These are phyloP conservation scores for Vaccinium myrtillus DNA, from an alignment of 148 eudicot genomes.

Conservation along the genomic window DNA sequence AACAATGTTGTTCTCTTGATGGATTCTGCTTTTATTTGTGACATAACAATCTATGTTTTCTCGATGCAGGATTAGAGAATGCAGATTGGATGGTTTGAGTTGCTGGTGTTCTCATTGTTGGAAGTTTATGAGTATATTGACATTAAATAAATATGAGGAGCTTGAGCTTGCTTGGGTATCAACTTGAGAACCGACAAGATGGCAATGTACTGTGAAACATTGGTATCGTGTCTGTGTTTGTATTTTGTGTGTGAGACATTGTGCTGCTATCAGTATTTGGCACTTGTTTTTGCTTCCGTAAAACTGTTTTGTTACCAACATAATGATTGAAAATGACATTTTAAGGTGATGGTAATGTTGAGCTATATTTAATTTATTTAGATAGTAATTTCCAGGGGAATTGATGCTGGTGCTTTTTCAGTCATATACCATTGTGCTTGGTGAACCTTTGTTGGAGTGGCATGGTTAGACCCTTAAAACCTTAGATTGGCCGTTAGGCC, in stretches of 20 bases:
- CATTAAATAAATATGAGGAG: neutral
- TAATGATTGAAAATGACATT: neutral
- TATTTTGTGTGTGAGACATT: neutral
- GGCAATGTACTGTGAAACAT: neutral
- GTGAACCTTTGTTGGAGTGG: neutral
- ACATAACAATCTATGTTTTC: neutral
- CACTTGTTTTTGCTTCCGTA: neutral
- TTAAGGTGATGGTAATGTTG: neutral
- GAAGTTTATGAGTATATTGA: neutral
- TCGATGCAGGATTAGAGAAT: conserved; percentile 20
- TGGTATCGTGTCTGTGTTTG: neutral
- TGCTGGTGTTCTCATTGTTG: neutral
- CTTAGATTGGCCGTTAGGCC: too few species aligned
- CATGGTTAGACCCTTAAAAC: neutral
- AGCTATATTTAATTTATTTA: neutral
- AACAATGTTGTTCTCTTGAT: neutral
- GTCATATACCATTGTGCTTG: neutral
- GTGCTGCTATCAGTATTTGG: too few species aligned
- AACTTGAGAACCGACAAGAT: neutral
- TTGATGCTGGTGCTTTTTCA: neutral
- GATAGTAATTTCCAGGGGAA: neutral
- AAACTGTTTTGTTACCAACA: neutral
- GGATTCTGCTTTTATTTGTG: neutral
- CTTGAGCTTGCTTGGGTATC: neutral
- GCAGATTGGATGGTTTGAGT: neutral